Evolutionary conservation across 176 grass and related monocot genomes (phyloP).

Genomic region (Triticum timopheevii): DNA sequence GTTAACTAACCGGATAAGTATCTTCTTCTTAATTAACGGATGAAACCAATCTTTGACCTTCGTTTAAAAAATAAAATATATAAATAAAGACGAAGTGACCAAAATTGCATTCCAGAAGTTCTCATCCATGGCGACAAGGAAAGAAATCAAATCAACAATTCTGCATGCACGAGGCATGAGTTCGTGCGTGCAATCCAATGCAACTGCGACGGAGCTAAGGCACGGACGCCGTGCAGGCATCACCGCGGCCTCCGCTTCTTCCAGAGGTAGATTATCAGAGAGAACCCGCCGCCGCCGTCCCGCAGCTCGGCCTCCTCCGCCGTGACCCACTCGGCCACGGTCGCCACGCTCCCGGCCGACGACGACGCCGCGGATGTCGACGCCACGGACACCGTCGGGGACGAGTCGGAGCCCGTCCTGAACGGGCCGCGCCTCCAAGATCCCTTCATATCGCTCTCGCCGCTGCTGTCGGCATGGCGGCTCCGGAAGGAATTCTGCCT

Average conservation of each 20-base stretch:
- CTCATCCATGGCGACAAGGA: background rate
- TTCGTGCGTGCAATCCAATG: conserved; percentile 5
- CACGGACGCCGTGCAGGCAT: background rate
- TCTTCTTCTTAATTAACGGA: too few species aligned
- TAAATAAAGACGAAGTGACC: too few species aligned
- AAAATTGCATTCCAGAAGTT: background rate
- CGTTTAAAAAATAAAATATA: too few species aligned
- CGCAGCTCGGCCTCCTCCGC: background rate
- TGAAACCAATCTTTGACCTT: too few species aligned
- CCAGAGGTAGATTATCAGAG: background rate
- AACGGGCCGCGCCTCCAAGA: conserved; percentile 37
- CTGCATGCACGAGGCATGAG: background rate
- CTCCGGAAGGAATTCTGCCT: conserved; percentile 29
- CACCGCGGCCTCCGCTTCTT: background rate
- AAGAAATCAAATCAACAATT: background rate
- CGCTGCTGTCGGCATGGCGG: conserved; percentile 19
- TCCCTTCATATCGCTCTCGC: conserved; percentile 19
- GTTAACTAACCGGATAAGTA: too few species aligned
- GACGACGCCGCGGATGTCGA: conserved; percentile 46
- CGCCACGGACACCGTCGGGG: conserved; percentile 47
- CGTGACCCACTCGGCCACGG: conserved; percentile 34
- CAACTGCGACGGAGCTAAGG: background rate
- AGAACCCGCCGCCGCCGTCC: background rate
- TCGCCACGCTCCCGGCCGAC: conserved; percentile 36
- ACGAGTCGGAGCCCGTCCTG: conserved; percentile 49